Evolutionary conservation across 2,329 filamentous ascomycete genomes (phyloP).

Genomic region (Dactylellina haptotyla): DNA sequence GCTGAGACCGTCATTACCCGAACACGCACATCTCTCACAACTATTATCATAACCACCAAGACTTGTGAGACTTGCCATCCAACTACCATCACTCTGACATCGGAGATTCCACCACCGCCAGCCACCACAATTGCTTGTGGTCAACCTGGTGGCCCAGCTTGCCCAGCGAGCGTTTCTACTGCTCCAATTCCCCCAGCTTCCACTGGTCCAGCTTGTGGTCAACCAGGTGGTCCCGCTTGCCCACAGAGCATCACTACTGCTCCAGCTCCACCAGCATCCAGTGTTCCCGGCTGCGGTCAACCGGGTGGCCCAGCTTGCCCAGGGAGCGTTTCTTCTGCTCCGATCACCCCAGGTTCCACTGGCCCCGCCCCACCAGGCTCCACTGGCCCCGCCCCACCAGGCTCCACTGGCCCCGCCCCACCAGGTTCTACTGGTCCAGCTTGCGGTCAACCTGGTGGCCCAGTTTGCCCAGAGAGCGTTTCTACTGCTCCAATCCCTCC

Average conservation of each 20-base stretch:
- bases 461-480: slow-evolving; percentile 20
- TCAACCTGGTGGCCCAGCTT: slow-evolving; percentile 3
- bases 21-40: slow-evolving; percentile 11
- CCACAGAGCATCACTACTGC: too few relatives aligned
- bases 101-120: not conserved
- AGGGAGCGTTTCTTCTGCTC: not conserved
- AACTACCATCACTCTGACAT: slow-evolving; percentile 16
- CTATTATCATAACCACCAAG: slow-evolving; percentile 29
- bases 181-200: slow-evolving; percentile 2
- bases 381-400: slow-evolving; percentile 3
- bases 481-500: slow-evolving; percentile 4
- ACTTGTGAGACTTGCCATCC: slow-evolving; percentile 26
- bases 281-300: slow-evolving; percentile 11
- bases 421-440: not conserved
- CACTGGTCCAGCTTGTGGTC: slow-evolving; percentile 11
- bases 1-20: not conserved
- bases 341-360: not conserved
- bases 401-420: not conserved
- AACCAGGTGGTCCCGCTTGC: slow-evolving; percentile 19
- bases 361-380: not conserved
- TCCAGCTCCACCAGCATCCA: not conserved
- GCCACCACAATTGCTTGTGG: not conserved
- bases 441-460: slow-evolving; percentile 16
- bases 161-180: too few relatives aligned
- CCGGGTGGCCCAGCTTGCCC: slow-evolving; percentile 26